Conservation (phyloP, 768 basidiomycete species). For the Chalciporus pseudorubinellus region DNA sequence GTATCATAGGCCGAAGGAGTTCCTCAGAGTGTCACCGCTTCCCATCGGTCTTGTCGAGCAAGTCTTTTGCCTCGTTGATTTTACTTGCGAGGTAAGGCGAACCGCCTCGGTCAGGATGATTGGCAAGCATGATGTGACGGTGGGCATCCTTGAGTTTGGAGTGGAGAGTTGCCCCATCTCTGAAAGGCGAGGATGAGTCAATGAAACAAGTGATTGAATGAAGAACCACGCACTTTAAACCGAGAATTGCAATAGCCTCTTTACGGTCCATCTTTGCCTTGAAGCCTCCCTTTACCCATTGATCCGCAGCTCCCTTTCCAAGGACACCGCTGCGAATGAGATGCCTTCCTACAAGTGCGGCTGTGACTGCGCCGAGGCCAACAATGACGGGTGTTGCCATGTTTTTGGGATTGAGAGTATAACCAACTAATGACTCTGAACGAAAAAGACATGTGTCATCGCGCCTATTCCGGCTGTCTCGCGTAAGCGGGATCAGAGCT, state of each 20-base stretch:
- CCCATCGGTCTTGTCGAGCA: constrained; percentile 78
- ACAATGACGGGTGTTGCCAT: constrained; percentile 82
- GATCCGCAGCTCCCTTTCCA: constrained; percentile 60
- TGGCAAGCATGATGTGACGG: constrained; percentile 94
- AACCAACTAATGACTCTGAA: no score
- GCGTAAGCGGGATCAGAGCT: no score
- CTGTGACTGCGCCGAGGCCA: constrained; percentile 74
- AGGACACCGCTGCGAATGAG: constrained; percentile 62
- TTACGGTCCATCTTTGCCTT: constrained; percentile 93
- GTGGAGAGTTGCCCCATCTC: constrained; percentile 79
- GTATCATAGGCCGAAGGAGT: neutral
- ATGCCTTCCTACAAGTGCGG: constrained; percentile 72
- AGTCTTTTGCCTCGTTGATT: constrained; percentile 97
- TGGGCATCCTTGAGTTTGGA: constrained; percentile 90
- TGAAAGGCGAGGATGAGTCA: constrained; percentile 31
- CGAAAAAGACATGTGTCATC: no score
- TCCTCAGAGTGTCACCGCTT: constrained; percentile 31
- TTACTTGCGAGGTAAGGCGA: constrained; percentile 98
- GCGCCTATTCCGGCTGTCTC: no score
- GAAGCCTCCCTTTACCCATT: constrained; percentile 95
- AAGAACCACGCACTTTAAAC: constrained; percentile 73
- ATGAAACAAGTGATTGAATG: constrained; percentile 1
- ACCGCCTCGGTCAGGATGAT: constrained; percentile 97
- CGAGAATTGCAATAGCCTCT: constrained; percentile 89
- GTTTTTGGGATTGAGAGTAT: neutral